Base-by-base conservation (phyloP, 1,284 basidiomycete genomes). In the Laetiporus sulphureus region DNA sequence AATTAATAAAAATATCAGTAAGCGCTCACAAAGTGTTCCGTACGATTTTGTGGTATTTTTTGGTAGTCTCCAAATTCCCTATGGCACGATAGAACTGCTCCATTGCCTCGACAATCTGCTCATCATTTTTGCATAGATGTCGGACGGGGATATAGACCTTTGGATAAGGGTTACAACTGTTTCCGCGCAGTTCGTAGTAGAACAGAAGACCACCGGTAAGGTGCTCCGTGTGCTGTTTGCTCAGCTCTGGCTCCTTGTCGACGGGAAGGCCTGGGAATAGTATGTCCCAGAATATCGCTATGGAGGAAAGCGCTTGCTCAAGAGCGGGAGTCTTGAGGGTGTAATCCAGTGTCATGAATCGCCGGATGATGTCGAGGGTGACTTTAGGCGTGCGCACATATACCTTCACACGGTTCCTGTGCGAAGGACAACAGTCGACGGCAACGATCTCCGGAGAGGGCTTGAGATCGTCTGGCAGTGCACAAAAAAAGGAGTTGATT, bases 81-180 rank as follows among this genome's bases (percentile, higher is more conserved):
- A 40, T 13, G 22, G 6, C 3, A 6, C n/a, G 6, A 19, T 40
- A 40, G 3, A 41, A 20, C 2, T 13, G 7, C 15, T 23, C 16
- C 40, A 41, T 36, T 2, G 33, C 33, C 2, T 36, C 3, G 8
- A 36, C n/a, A 12, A 41, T 29, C 6, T 41, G 13, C 20, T 16
- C 40, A 34, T 41, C 40, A 18, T 41, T 25, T 12, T 8, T 27
- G 24, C 40, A 41, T 4, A 41, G 32, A 19, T 41, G 40, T 7
- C 40, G 21, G 4, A 41, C 40, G 12, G 40, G 40, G 4, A 41
- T 23, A 16, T 41, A 41, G 4, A 41, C 32, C 23, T 41, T 41
- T 5, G 40, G 40, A 22, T 11, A 25, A 6, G 33, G 32, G n/a
- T 30, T 2, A 3, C 23, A 1, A 21, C 18, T 3, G 11, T 29